Evolutionary conservation across 805 yeast genomes (phyloP), one percentile per base, ranked within the genome.

Genomic region (Spathaspora boniae): DNA sequence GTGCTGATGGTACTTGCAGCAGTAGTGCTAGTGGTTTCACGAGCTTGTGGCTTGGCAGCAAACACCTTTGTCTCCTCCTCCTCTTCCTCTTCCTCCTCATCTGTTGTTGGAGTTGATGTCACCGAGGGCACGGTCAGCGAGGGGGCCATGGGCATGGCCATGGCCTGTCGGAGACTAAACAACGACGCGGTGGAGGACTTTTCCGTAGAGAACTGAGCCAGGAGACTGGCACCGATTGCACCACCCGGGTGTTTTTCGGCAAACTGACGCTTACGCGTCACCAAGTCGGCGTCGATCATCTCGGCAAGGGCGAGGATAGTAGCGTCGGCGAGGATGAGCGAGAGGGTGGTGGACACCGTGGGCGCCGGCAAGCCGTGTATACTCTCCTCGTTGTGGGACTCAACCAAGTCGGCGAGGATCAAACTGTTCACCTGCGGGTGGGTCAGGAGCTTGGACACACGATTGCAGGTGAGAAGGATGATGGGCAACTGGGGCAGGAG

Each of bases 241-340:
- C 96, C 96, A 15, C 96, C 96, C 2, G 96, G 96, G 51, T 87
- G 96, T 51, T 82, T 74, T 42, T 72, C 73, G 6, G 82, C 80
- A 58, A 87, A 87, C 24, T 70, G 57, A 39, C 56, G 60, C 43
- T 70, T 71, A 27, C 95, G 65, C 37, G 68, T 62, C 24, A 61
- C 56, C 20, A 68, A 56, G 49, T 86, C 87, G 6, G 63, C 62
- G 36, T 78, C 78, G 36, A 80, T 71, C 50, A 81, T 53, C 51
- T 86, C 93, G 32, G 80, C 73, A 16, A 88, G 60, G 0, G 95
- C 83, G 32, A 88, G 71, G 25, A 84, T 74, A 11, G 83, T 74
- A 1, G 94, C 85, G 52, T 88, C 96, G 7, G 93, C 82, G 27
- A 86, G 61, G 0, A 85, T 78, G 32, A 87, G 60, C 40, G 88